These are phyloP conservation scores for Henckelia pumila DNA, from an alignment of 257 asterid genomes.

Conservation along the genomic window DNA sequence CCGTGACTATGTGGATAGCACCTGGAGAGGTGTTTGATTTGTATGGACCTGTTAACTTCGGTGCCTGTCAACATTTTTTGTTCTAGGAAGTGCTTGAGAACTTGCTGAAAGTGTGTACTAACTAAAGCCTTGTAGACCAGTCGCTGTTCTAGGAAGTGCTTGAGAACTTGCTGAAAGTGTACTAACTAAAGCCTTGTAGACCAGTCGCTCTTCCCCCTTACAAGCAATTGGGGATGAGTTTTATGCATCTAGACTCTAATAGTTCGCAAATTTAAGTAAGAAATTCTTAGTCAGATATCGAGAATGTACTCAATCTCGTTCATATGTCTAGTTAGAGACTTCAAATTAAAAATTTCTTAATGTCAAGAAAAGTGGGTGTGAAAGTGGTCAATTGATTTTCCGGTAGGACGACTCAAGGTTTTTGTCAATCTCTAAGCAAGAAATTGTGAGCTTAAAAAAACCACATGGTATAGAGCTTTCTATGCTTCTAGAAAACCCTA, in stretches of 20 bases:
- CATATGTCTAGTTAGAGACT: background rate
- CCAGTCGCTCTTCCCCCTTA: background rate
- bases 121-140: too few species aligned
- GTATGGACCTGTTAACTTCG: background rate
- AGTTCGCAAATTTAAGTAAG: too few species aligned
- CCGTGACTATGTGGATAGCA: background rate
- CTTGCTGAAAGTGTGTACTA: too few species aligned
- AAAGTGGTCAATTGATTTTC: background rate
- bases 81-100: too few species aligned
- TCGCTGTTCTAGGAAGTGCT: too few species aligned
- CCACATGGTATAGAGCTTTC: background rate
- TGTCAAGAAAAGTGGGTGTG: background rate
- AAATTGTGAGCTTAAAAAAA: too few species aligned
- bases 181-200: background rate
- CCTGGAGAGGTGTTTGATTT: background rate
- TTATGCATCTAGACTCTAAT: background rate
- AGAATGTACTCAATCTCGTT: background rate
- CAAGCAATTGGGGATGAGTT: background rate
- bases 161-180: background rate
- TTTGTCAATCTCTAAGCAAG: background rate
- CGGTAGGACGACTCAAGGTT: background rate
- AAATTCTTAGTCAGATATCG: background rate
- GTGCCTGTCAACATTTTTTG: background rate
- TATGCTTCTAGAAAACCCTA: background rate
- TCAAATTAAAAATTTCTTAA: background rate